Conservation (phyloP, 352 stramenopile genomes). For the Pythium coloratum region DNA sequence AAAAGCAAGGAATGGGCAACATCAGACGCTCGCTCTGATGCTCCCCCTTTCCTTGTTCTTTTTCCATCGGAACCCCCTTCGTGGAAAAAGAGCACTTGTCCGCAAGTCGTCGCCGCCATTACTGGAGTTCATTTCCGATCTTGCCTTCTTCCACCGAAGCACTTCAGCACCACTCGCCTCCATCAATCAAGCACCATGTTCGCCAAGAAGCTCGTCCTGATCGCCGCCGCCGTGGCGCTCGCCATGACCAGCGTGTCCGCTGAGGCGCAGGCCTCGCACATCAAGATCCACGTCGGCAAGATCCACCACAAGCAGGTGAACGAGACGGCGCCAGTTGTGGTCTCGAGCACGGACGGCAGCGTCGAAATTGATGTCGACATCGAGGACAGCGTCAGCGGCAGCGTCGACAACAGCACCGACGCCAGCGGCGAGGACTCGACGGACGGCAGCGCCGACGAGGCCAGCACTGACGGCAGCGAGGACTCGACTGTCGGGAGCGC, state of each 20-base stretch:
- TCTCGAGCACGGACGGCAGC: slow-evolving; percentile 2
- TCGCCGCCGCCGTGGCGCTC: slow-evolving; percentile 26
- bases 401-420: not conserved
- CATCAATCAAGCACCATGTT: slow-evolving; percentile 21
- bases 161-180: not conserved
- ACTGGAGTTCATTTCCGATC: slow-evolving; percentile 8
- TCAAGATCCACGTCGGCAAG: slow-evolving; percentile 19
- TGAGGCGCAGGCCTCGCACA: not conserved
- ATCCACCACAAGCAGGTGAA: slow-evolving; percentile 11
- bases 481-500: slow-evolving; percentile 26
- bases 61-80: not conserved
- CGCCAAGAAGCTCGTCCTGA: slow-evolving; percentile 31
- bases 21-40: no score
- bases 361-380: slow-evolving; percentile 11
- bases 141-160: not conserved
- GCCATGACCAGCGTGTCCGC: slow-evolving; percentile 7
- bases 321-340: slow-evolving; percentile 3
- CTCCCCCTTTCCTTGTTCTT: not conserved
- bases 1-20: no score
- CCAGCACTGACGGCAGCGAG: slow-evolving; percentile 32
- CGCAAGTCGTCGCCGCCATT: not conserved
- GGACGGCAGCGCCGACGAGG: not conserved
- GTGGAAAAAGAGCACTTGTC: not conserved
- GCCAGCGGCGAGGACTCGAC: slow-evolving; percentile 7
- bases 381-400: not conserved